Percentiles rank a stretch among this genome's conserved stretches.
These are phyloP conservation scores for Gynandropsis gynandra DNA, from an alignment of 345 rosid genomes.

Conservation along the genomic window DNA sequence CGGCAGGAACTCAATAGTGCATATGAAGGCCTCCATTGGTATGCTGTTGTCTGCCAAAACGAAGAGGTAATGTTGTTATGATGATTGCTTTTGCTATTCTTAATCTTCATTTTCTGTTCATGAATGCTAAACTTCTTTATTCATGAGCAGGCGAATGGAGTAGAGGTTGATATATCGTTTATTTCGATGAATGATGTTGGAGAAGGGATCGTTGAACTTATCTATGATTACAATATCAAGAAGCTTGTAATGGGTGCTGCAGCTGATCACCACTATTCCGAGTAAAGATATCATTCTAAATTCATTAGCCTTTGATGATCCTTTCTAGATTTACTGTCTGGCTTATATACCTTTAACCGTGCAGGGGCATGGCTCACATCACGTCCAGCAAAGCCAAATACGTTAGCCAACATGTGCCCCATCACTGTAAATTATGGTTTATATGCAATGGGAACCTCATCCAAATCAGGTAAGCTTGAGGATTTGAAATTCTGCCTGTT, in stretches of 20 bases:
- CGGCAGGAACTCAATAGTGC: slow-evolving; percentile 15
- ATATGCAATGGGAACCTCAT: slow-evolving; percentile 59
- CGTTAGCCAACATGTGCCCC: slow-evolving; percentile 38
- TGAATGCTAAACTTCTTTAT: no score
- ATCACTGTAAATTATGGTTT: slow-evolving; percentile 45
- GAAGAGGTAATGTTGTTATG: slow-evolving; percentile 31
- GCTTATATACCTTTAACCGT: slow-evolving; percentile 15
- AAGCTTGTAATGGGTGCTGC: slow-evolving; percentile 70
- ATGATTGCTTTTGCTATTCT: no score
- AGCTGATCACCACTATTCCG: slow-evolving; percentile 40
- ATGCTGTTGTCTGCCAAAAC: slow-evolving; percentile 21
- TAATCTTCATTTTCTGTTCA: no score
- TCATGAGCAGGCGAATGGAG: slow-evolving; percentile 38
- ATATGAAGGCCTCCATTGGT: slow-evolving; percentile 23
- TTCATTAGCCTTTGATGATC: not conserved
- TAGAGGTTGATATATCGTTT: slow-evolving; percentile 29
- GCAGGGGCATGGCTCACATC: slow-evolving; percentile 48
- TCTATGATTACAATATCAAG: slow-evolving; percentile 36
- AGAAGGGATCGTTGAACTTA: slow-evolving; percentile 60
- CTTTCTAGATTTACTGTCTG: slow-evolving; percentile 5
- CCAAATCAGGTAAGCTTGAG: slow-evolving; percentile 36
- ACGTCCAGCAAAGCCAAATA: slow-evolving; percentile 50
- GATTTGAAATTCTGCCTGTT: slow-evolving; percentile 14
- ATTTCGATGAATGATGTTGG: slow-evolving; percentile 35
- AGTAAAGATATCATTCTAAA: slow-evolving; percentile 28